Evolutionary conservation across 2,329 filamentous ascomycete genomes (phyloP).

Genomic region (Penicillium nordicum): DNA sequence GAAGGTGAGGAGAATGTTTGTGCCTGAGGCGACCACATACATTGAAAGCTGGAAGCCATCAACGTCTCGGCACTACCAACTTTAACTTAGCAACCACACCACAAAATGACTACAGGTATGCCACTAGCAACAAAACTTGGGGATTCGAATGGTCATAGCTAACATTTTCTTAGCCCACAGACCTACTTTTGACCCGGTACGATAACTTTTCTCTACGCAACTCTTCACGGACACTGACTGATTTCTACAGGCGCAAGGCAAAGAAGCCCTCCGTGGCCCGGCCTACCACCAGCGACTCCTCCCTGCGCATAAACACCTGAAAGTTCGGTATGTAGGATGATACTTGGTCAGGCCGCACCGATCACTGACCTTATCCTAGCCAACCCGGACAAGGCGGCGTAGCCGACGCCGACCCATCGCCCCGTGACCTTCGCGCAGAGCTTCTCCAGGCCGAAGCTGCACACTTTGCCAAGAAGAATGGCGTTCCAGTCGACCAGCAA

Average conservation of each 20-base stretch:
- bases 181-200: slow-evolving; percentile 92
- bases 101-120: slow-evolving; percentile 45
- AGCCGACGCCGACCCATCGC: slow-evolving; percentile 57
- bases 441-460: slow-evolving; percentile 83
- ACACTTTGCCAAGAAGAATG: slow-evolving; percentile 81
- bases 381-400: slow-evolving; percentile 87
- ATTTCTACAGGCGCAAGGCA: slow-evolving; percentile 69
- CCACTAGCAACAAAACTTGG: not conserved
- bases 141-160: slow-evolving; percentile 1
- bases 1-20: slow-evolving; percentile 3
- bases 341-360: not conserved
- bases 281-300: slow-evolving; percentile 96
- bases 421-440: slow-evolving; percentile 81
- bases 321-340: slow-evolving; percentile 61
- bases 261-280: slow-evolving; percentile 87
- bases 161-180: slow-evolving; percentile 59
- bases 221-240: slow-evolving; percentile 25
- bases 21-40: slow-evolving; percentile 3
- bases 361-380: slow-evolving; percentile 40
- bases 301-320: slow-evolving; percentile 88
- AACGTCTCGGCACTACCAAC: not conserved
- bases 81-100: not conserved
- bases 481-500: slow-evolving; percentile 52
- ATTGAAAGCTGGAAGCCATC: not conserved
- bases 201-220: slow-evolving; percentile 19